Evolutionary conservation across 2,329 filamentous ascomycete species (phyloP).

Genomic region (Lasiodiplodia sp.): DNA sequence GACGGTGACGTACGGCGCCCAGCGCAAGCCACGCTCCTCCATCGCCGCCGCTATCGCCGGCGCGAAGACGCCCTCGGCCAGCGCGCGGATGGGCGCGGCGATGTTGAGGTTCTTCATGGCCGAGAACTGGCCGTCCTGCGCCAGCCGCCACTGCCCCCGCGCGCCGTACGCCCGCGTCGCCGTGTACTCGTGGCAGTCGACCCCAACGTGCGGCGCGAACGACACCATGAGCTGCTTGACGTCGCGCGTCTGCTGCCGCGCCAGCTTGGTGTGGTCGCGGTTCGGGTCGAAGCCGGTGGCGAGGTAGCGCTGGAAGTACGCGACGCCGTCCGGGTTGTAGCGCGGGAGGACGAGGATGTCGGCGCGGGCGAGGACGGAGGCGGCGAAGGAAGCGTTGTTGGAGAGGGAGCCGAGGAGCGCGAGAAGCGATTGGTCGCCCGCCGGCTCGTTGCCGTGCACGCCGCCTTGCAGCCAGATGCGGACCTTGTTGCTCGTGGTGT

Average conservation of each 20-base stretch:
- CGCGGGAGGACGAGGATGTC: conserved; percentile 46
- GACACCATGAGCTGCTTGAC: conserved; percentile 43
- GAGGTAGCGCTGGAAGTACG: conserved; percentile 46
- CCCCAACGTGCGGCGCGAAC: conserved; percentile 44
- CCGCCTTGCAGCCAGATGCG: conserved; percentile 48
- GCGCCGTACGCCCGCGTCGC: conserved; percentile 39
- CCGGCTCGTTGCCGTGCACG: conserved; percentile 49
- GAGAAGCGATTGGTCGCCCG: conserved; percentile 46
- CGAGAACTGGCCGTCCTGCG: conserved; percentile 45
- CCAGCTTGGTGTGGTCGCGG: conserved; percentile 47
- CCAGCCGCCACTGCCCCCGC: conserved; percentile 40
- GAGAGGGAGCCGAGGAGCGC: conserved; percentile 47
- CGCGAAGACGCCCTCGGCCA: conserved; percentile 45
- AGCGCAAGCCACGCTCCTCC: conserved; percentile 39
- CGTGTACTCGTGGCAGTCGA: conserved; percentile 49
- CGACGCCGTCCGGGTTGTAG: conserved; percentile 48
- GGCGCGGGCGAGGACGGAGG: conserved; percentile 41
- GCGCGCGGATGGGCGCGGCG: conserved; percentile 40
- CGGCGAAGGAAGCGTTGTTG: conserved; percentile 42
- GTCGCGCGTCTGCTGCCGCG: conserved; percentile 44
- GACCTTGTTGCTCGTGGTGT: conserved; percentile 39
- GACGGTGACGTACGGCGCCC: conserved; percentile 45
- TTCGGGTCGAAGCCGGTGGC: conserved; percentile 48
- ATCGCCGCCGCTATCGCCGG: conserved; percentile 43
- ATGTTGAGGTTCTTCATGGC: conserved; percentile 50